These are phyloP conservation scores for Candida coquimbonensis DNA, from an alignment of 805 yeast genomes.

Conservation along the genomic window DNA sequence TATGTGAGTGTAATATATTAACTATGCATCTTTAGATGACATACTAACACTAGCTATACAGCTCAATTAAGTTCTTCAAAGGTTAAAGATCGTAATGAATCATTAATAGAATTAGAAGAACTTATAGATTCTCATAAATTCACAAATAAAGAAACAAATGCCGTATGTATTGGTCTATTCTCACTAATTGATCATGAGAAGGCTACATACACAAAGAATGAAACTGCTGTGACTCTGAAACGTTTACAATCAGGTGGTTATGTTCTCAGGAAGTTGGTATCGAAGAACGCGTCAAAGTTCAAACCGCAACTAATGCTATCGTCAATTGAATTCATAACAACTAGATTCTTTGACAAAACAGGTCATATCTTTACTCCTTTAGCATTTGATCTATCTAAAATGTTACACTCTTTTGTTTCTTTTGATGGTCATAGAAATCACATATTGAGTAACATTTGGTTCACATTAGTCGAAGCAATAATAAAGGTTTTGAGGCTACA, in stretches of 20 bases:
- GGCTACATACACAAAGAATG: conserved; percentile 20
- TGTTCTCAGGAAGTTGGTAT: conserved; percentile 22
- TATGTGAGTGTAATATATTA: background rate
- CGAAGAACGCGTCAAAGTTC: conserved; percentile 7
- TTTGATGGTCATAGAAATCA: conserved; percentile 16
- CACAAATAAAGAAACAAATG: conserved; percentile 18
- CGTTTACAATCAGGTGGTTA: conserved; percentile 29
- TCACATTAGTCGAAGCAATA: conserved; percentile 3
- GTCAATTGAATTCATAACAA: conserved; percentile 7
- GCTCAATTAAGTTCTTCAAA: conserved; percentile 39
- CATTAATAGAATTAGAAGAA: conserved; percentile 33
- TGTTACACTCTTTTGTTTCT: conserved; percentile 22
- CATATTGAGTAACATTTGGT: conserved; percentile 14
- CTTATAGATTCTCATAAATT: conserved; percentile 16
- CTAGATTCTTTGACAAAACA: conserved; percentile 9
- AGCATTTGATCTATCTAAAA: conserved; percentile 23
- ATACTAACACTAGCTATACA: conserved; percentile 6
- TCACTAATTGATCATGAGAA: conserved; percentile 31
- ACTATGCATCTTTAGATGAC: background rate
- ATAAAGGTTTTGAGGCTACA: conserved; percentile 11
- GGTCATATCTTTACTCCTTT: conserved; percentile 22
- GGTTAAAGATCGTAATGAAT: conserved; percentile 49
- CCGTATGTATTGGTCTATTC: conserved; percentile 24
- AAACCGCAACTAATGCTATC: conserved; percentile 13
- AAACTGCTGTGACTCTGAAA: conserved; percentile 23